phyloP scores from a whole-genome alignment of 2,329 filamentous ascomycete genomes.

The Fusarium virguliforme region DNA sequence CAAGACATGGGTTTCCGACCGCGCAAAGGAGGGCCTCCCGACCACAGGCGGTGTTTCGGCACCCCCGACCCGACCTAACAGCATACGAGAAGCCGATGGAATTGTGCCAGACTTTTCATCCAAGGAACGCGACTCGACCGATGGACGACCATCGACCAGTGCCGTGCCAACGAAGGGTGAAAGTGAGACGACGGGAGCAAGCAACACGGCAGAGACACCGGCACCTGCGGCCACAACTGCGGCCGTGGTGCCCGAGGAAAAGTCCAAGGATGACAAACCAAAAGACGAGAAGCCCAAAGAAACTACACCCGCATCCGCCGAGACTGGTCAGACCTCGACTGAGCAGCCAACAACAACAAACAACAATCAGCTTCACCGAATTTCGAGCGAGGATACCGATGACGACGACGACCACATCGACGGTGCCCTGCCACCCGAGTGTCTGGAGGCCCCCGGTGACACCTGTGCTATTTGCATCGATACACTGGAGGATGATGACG shows the following conservation, averaged over 20 bases:
- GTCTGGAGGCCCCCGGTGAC: slow-evolving; percentile 87
- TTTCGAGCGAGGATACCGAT: slow-evolving; percentile 69
- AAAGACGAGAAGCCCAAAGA: slow-evolving; percentile 48
- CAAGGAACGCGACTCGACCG: slow-evolving; percentile 64
- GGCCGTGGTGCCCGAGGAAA: slow-evolving; percentile 43
- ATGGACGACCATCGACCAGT: slow-evolving; percentile 58
- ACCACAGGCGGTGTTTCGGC: slow-evolving; percentile 87
- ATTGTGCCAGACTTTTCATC: slow-evolving; percentile 63
- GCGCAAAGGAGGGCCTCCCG: slow-evolving; percentile 87
- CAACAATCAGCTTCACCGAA: slow-evolving; percentile 56
- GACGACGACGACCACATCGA: slow-evolving; percentile 88
- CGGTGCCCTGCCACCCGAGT: slow-evolving; percentile 84
- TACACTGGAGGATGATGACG: slow-evolving; percentile 92
- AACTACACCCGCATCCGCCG: slow-evolving; percentile 27
- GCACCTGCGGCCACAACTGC: slow-evolving; percentile 40
- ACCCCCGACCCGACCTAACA: slow-evolving; percentile 80
- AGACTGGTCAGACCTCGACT: slow-evolving; percentile 49
- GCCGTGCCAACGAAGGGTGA: slow-evolving; percentile 37
- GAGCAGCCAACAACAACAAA: slow-evolving; percentile 45
- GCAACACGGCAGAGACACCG: slow-evolving; percentile 22
- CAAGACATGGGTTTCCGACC: slow-evolving; percentile 90
- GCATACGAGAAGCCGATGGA: slow-evolving; percentile 78
- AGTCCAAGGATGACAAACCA: slow-evolving; percentile 37
- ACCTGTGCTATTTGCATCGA: slow-evolving; percentile 98
- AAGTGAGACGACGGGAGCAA: slow-evolving; percentile 37